A percentile compares a stretch with the other conserved stretches of the same genome.
Evolutionary conservation across 306 rosid species (phyloP).

Genomic region (Prunus fruticosa): DNA sequence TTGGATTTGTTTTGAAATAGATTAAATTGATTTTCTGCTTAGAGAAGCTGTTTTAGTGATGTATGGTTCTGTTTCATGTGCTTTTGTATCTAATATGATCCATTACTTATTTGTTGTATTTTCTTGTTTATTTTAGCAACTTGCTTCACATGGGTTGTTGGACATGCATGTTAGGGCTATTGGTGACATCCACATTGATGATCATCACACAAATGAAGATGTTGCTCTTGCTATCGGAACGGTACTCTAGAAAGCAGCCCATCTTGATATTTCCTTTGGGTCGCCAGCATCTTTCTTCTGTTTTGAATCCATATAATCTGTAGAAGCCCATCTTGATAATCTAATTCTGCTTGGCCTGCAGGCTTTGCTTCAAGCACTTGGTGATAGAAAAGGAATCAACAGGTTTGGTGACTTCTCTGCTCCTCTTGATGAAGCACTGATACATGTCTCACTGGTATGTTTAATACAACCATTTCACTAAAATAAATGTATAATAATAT

Average conservation of each 20-base stretch:
- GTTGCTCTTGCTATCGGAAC: slow-evolving; percentile 91
- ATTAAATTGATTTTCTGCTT: background rate
- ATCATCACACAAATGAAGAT: slow-evolving; percentile 94
- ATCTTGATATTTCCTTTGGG: slow-evolving; percentile 8
- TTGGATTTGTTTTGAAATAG: background rate
- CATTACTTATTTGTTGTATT: slow-evolving; percentile 12
- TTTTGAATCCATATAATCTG: background rate
- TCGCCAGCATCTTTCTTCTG: background rate
- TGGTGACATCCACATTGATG: slow-evolving; percentile 84
- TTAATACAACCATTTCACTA: background rate
- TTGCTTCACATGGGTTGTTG: slow-evolving; percentile 87
- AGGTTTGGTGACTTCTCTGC: slow-evolving; percentile 97
- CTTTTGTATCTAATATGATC: background rate
- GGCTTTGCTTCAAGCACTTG: slow-evolving; percentile 91
- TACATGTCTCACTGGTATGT: slow-evolving; percentile 89
- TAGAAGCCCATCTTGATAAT: slow-evolving; percentile 6
- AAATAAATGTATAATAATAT: background rate
- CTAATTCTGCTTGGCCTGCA: slow-evolving; percentile 30
- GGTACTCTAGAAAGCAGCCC: slow-evolving; percentile 39
- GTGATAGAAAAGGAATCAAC: slow-evolving; percentile 90
- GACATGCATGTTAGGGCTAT: slow-evolving; percentile 78
- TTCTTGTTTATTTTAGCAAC: slow-evolving; percentile 53
- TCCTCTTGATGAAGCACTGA: slow-evolving; percentile 91
- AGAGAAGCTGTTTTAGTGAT: background rate
- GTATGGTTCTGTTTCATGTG: background rate